Evolutionary conservation across 225 moss, liverwort and hornwort species (phyloP), one percentile per base, ranked within the genome.

Genomic region (Antitrichia curtipendula): DNA sequence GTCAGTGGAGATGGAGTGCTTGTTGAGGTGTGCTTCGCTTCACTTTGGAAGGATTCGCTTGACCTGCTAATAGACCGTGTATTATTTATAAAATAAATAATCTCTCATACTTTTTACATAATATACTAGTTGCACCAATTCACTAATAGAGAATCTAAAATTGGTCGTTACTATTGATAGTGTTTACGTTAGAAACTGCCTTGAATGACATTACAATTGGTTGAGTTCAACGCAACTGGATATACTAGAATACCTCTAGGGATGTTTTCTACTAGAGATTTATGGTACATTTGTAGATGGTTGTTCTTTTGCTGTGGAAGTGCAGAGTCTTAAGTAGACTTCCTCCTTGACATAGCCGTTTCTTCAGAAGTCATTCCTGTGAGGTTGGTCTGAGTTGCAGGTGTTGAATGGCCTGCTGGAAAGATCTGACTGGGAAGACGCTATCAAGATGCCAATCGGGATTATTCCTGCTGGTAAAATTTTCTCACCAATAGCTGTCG

Each of bases 1-100:
- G 96, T 98, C 78, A 97, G 97, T 81, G 98, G 98, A 81, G 98
- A 98, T 69, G 98, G 98, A 88, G 97, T 98, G 90, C 94, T 98
- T 41, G 95, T 96, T 63, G 97, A 98, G 96, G 98, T 96, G 62
- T 71, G 93, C 75, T 88, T 74, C 56, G 22, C 73, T 73, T 79
- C 81, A 75, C 32, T 19, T 47, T 75, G 24, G 66, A 83, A 60
- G n/a, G 66, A 75, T 85, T 29, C 52, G 58, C n/a, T 86, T 80
- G 28, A 62, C 43, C 57, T 89, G 47, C 66, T 19, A 74, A 61
- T 31, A 49, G 47, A 57, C 56, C 25, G 32, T 62, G 73, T 43
- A 68, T 8, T 22, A 71, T 78, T 18, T 47, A 23, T 66, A 36
- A 56, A 53, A 78, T 54, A 38, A 36, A 10, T 40, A 40, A 32